Evolutionary conservation across 139 green algal species (phyloP), one percentile per base, ranked within the genome.

Genomic region (Chlamydomonas asymmetrica): DNA sequence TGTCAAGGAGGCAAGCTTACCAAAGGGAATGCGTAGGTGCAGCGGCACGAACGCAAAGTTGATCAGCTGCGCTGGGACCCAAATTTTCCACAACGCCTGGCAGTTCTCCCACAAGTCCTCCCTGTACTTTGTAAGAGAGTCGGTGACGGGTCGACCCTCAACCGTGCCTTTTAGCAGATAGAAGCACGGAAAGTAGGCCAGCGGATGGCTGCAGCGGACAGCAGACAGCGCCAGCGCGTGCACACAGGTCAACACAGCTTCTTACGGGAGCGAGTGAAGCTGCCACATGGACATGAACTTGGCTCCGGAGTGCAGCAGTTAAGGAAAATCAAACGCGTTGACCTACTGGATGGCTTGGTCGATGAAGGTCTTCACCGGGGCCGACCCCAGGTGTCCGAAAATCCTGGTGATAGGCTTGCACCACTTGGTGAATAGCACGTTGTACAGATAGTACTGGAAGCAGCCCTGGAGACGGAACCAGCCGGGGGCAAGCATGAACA

Each of bases 391-490:
- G 80, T 95, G 91, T 13, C 93, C 93, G 61, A 96, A 78, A 23
- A 71, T 49, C 1, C 23, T n/a, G 4, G 89, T 96, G 45, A 97
- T 87, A 13, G 82, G 73, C 39, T 67, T 72, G 70, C 89, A 95
- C 84, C 87, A 92, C 31, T 83, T 76, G 18, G 86, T 80, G 66
- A 97, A 97, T 27, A 96, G 76, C 52, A 92, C 74, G 64, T 94
- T 95, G 82, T 94, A 97, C 43, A 97, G 79, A 41, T 88, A 95
- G 82, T 96, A 97, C 73, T 97, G 93, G 78, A 94, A 96, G 40
- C 87, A 87, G 3, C 92, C 92, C 85, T 87, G 79, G 59, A 37
- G 2, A 43, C 32, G 5, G 16, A 8, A 57, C 8, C 9, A 29
- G 16, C 22, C 25, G 63, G 32, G 48, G n/a, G 39, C 18, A 37